Base-by-base conservation (phyloP, 2,329 filamentous ascomycete species). In the Botryosphaeria dothidea region DNA sequence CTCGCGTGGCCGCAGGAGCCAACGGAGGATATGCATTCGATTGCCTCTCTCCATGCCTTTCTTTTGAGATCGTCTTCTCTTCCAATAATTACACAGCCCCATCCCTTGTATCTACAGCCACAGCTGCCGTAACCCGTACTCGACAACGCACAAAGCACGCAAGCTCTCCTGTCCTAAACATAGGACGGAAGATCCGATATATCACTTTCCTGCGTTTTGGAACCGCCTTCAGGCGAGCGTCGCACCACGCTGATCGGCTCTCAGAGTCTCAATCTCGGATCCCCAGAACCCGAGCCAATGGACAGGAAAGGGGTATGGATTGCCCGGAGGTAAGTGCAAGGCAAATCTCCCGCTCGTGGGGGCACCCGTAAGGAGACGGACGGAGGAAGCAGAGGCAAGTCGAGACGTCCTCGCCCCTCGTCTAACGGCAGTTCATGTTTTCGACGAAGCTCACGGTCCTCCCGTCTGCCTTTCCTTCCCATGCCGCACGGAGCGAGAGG, bases 1-100 rank as follows among this genome's bases (percentile, higher is more conserved):
- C 41, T 19, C 54, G 54, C 54, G 54, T 57, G 54, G 54, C 54
- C 23, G 54, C 54, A 57, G 21, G 17, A 29, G 34, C n/a, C 31
- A 56, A 11, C 51, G 25, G 21, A 9, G 21, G 7, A 13, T 23
- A 46, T 46, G 43, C 17, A 46, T 4, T 21, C 4, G 15, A 8
- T 46, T 41, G 4, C 15, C 36, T 41, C 36, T 41, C 15, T 41
- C 6, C 36, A 41, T 41, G 15, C 15, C 8, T 13, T 13, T 7
- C 38, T 15, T 41, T 15, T 17, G 2, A 15, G 3, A 52, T n/a
- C 17, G 7, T 19, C 27, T 19, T 31, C 27, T 31, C 27, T 52
- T 27, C 46, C 48, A 52, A 52, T 52, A 56, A 23, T 25, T 17
- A 31, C 49, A 52, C 49, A 34, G 51, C 51, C 51, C n/a, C 19